A percentile compares a stretch with the other conserved stretches of the same genome.
Evolutionary conservation across 768 basidiomycete species (phyloP).

Genomic region (Phanerodontia chrysosporium): DNA sequence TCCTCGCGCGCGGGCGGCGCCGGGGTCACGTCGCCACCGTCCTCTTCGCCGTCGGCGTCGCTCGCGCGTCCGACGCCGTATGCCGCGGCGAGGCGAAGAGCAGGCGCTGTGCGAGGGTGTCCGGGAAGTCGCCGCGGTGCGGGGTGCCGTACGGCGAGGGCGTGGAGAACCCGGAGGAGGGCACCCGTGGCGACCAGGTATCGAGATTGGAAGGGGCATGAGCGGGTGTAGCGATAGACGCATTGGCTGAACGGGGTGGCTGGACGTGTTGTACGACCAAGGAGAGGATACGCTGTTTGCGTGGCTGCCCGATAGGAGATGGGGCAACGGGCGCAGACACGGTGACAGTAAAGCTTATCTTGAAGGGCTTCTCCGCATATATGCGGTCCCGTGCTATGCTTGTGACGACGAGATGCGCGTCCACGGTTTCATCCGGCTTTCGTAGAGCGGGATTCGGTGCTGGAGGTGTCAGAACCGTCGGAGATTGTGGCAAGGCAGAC

Average conservation of each 20-base stretch:
- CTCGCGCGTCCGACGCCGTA: conserved; percentile 15
- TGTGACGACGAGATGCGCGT: conserved; percentile 53
- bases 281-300: conserved; percentile 37
- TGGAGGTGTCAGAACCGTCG: conserved; percentile 20
- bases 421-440: conserved; percentile 36
- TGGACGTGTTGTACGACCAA: conserved; percentile 68
- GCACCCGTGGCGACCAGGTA: conserved; percentile 31
- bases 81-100: conserved; percentile 39
- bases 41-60: conserved; percentile 20
- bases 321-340: conserved; percentile 43
- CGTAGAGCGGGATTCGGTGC: conserved; percentile 20
- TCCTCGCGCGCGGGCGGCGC: conserved; percentile 6
- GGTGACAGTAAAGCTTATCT: conserved; percentile 48
- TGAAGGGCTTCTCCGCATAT: conserved; percentile 55
- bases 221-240: conserved; percentile 19
- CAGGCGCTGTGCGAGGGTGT: conserved; percentile 48
- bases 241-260: conserved; percentile 29
- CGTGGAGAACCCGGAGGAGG: conserved; percentile 51
- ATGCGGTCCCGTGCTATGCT: conserved; percentile 43
- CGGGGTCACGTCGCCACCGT: conserved; percentile 13
- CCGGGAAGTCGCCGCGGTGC: conserved; percentile 39
- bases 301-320: conserved; percentile 20
- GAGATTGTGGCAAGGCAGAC: conserved; percentile 6
- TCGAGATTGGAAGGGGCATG: conserved; percentile 7
- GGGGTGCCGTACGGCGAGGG: conserved; percentile 41